A percentile compares a stretch with the other conserved stretches of the same genome.
Conservation (phyloP, 2,329 filamentous ascomycete genomes). For the Chrysosporium keratinophilum region DNA sequence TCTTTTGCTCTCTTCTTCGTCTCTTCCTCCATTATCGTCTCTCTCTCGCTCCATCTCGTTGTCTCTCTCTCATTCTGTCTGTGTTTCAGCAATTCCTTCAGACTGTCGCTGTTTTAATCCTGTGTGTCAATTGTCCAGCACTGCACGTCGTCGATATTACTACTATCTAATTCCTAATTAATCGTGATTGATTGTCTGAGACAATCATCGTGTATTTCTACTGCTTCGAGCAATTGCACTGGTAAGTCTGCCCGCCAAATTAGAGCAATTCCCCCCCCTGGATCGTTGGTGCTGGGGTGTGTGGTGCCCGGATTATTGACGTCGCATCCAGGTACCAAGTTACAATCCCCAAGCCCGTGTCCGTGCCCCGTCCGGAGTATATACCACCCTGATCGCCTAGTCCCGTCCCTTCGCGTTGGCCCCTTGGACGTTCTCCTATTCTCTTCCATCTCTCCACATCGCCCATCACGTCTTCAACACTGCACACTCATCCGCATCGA, state of each 20-base stretch:
- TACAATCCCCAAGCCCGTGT: too few species aligned
- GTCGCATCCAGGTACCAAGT: too few species aligned
- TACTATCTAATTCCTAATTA: background rate
- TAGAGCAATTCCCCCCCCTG: too few species aligned
- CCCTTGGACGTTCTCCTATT: too few species aligned
- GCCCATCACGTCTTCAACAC: background rate
- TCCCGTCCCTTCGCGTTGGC: background rate
- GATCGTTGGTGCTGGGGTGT: too few species aligned
- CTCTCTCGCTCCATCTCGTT: background rate
- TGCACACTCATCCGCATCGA: background rate
- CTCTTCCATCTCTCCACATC: background rate
- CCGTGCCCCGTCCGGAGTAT: too few species aligned
- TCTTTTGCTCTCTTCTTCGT: background rate
- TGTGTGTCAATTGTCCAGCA: background rate
- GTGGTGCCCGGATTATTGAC: too few species aligned
- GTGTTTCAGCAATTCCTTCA: background rate
- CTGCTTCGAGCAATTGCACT: background rate
- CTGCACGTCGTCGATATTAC: background rate
- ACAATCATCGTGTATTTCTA: background rate
- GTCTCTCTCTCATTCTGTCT: background rate
- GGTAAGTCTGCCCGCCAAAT: background rate
- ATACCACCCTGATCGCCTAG: too few species aligned
- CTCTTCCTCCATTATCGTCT: background rate
- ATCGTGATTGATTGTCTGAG: background rate
- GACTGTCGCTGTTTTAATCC: background rate